These are phyloP conservation scores for Nothopassalora personata DNA, from an alignment of 2,329 filamentous ascomycete genomes.

Conservation along the genomic window DNA sequence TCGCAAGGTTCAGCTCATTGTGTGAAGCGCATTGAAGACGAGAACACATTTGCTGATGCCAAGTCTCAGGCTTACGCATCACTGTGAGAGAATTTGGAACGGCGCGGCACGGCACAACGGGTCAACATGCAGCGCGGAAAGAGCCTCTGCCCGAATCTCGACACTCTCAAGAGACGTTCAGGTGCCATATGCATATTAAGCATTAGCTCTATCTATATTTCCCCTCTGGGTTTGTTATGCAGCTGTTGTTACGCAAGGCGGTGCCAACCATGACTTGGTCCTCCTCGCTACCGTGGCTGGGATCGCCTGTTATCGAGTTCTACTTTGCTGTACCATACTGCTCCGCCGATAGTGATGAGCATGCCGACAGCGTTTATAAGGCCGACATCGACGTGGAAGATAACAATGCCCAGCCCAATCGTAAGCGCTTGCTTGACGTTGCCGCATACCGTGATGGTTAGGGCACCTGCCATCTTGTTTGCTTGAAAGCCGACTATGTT, in stretches of 20 bases:
- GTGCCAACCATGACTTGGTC: neutral
- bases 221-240: neutral
- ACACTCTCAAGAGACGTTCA: neutral
- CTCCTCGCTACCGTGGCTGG: neutral
- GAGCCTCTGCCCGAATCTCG: neutral
- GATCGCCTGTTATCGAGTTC: conserved; percentile 45
- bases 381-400: conserved; percentile 33
- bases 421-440: conserved; percentile 38
- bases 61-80: neutral
- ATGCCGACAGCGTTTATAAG: conserved; percentile 51
- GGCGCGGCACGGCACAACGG: neutral
- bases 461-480: conserved; percentile 35
- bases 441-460: conserved; percentile 35
- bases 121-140: neutral
- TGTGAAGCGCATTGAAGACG: neutral
- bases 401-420: conserved; percentile 33
- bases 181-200: neutral
- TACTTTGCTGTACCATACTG: conserved; percentile 54
- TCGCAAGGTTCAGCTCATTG: neutral
- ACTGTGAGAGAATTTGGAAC: neutral
- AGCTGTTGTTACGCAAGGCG: neutral
- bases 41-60: neutral
- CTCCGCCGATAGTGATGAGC: conserved; percentile 51
- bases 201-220: neutral
- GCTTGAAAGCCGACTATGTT: conserved; percentile 36